Evolutionary conservation across 164 flowering plant species (phyloP).

Genomic region (Dillenia turbinata): DNA sequence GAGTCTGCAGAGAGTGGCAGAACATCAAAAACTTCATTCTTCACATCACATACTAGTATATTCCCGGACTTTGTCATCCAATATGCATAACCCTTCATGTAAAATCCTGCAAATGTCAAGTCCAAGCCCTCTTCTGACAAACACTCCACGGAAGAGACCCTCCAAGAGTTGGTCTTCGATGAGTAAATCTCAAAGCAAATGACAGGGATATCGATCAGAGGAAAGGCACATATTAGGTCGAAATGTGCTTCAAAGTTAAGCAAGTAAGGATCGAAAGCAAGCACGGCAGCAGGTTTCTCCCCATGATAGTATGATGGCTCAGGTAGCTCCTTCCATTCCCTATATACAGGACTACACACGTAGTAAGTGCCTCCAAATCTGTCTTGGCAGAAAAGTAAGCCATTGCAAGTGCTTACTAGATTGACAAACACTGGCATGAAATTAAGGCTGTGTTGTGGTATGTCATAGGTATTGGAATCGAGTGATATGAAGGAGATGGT

Average conservation of each 20-base stretch:
- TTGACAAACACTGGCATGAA: slow-evolving; percentile 13
- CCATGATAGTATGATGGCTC: slow-evolving; percentile 14
- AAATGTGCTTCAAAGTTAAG: slow-evolving; percentile 10
- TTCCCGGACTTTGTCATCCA: slow-evolving; percentile 1
- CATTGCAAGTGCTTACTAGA: slow-evolving; percentile 16
- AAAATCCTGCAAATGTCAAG: slow-evolving; percentile 10
- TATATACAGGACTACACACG: slow-evolving; percentile 23
- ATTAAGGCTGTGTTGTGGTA: slow-evolving; percentile 9
- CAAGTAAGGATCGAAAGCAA: slow-evolving; percentile 19
- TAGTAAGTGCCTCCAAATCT: slow-evolving; percentile 6
- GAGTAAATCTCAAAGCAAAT: slow-evolving; percentile 22
- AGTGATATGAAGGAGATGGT: slow-evolving; percentile 9
- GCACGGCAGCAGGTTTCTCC: slow-evolving; percentile 9
- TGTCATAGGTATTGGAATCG: slow-evolving; percentile 4
- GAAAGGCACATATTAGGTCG: slow-evolving; percentile 18
- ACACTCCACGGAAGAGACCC: not conserved
- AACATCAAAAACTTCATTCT: too few relatives aligned
- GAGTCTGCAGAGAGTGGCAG: too few relatives aligned
- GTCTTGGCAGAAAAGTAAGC: slow-evolving; percentile 22
- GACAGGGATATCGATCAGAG: not conserved
- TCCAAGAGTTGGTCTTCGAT: slow-evolving; percentile 17
- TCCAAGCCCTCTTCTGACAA: not conserved
- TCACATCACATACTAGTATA: too few relatives aligned
- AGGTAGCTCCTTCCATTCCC: slow-evolving; percentile 13
- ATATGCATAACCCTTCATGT: slow-evolving; percentile 12